phyloP scores from a whole-genome alignment of 495 filamentous ascomycete species.

The Xylaria intraflava region DNA sequence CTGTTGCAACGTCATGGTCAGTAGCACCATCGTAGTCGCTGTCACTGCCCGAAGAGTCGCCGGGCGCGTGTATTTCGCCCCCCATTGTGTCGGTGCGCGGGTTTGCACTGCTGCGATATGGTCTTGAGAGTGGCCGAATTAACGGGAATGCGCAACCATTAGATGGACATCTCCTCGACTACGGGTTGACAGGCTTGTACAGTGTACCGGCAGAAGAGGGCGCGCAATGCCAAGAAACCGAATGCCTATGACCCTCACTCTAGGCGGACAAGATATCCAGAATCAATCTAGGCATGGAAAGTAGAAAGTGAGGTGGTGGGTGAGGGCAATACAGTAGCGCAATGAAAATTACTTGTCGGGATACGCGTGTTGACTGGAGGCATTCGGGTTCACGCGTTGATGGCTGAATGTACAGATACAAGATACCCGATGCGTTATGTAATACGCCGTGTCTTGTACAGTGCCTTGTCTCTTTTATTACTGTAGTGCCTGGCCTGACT shows the following conservation, averaged over 20 bases:
- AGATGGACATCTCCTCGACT: neutral
- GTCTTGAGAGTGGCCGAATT: neutral
- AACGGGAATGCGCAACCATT: neutral
- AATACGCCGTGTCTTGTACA: too few relatives aligned
- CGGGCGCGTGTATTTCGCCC: neutral
- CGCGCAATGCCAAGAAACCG: neutral
- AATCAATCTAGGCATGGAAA: neutral
- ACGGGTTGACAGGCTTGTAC: neutral
- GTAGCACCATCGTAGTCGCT: neutral
- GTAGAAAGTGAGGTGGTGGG: neutral
- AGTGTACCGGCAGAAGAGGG: neutral
- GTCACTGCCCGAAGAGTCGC: neutral
- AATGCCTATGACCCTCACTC: neutral
- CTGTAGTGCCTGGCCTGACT: too few relatives aligned
- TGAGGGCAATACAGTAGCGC: neutral
- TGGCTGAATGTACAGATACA: slow-evolving; percentile 4
- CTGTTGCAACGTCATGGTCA: neutral
- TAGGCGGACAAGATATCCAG: neutral
- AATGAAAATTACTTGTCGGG: neutral
- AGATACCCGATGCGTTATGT: too few relatives aligned
- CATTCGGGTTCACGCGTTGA: slow-evolving; percentile 2
- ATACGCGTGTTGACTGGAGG: neutral
- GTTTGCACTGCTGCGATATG: neutral
- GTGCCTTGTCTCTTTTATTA: too few relatives aligned
- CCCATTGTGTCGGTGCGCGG: neutral